Conservation (phyloP, 2,329 filamentous ascomycete genomes). For the Penicillium sp. region DNA sequence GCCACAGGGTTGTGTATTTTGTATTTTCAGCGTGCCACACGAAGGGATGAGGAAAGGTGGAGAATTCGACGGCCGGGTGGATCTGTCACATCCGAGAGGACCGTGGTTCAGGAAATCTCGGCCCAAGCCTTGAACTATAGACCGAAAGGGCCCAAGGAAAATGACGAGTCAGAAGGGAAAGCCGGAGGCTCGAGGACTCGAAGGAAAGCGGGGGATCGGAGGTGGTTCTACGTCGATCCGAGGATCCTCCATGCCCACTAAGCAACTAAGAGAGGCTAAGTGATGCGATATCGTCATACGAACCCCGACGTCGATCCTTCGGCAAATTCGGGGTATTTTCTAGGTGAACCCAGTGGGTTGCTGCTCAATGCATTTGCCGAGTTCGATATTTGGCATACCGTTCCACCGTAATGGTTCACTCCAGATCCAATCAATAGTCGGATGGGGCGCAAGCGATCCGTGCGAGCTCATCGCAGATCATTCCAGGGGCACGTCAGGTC, state of each 20-base stretch:
- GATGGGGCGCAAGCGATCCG: slow-evolving; percentile 20
- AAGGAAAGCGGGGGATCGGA: background rate
- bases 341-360: background rate
- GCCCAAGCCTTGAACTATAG: background rate
- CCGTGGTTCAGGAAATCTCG: background rate
- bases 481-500: slow-evolving; percentile 21
- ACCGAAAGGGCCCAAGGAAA: slow-evolving; percentile 20
- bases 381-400: slow-evolving; percentile 22
- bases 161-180: slow-evolving; percentile 7
- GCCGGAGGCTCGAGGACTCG: background rate
- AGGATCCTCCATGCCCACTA: slow-evolving; percentile 9
- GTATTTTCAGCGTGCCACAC: slow-evolving; percentile 16
- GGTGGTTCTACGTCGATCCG: slow-evolving; percentile 7
- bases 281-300: slow-evolving; percentile 10
- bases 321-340: slow-evolving; percentile 17
- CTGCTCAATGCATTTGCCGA: background rate
- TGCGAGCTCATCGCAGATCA: slow-evolving; percentile 23
- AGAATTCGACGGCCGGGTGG: background rate
- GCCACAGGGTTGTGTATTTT: slow-evolving; percentile 14
- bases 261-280: slow-evolving; percentile 1
- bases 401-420: slow-evolving; percentile 22
- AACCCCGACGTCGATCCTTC: slow-evolving; percentile 4
- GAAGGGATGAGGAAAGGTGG: slow-evolving; percentile 1
- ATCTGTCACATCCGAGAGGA: slow-evolving; percentile 18
- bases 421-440: slow-evolving; percentile 28